phyloP scores from a whole-genome alignment of 2,329 filamentous ascomycete genomes.

The Aaosphaeria pasadenensis region DNA sequence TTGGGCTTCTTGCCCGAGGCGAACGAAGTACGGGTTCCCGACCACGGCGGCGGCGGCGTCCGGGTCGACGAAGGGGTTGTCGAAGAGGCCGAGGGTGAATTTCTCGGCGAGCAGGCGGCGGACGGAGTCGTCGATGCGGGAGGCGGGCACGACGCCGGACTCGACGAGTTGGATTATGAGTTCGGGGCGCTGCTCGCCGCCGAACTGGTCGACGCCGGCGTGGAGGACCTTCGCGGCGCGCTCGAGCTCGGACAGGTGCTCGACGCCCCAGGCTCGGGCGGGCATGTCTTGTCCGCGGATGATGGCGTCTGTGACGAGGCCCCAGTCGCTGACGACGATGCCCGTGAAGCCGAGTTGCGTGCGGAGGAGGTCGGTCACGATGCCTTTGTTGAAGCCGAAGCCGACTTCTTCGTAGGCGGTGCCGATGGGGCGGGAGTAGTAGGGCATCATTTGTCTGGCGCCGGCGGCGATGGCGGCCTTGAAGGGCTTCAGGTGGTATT shows the following conservation, averaged over 20 bases:
- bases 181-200: constrained; percentile 49
- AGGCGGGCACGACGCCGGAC: constrained; percentile 41
- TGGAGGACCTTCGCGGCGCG: constrained; percentile 45
- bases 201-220: constrained; percentile 53
- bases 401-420: constrained; percentile 48
- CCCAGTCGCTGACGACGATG: constrained; percentile 54
- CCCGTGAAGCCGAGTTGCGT: constrained; percentile 50
- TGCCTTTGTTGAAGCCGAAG: constrained; percentile 51
- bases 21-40: constrained; percentile 44
- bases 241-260: constrained; percentile 44
- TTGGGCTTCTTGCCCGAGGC: constrained; percentile 38
- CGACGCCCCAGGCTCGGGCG: constrained; percentile 51
- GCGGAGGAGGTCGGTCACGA: constrained; percentile 50
- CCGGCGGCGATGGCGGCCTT: constrained; percentile 50
- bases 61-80: constrained; percentile 50
- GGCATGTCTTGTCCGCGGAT: constrained; percentile 47
- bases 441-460: constrained; percentile 53
- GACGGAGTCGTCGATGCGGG: constrained; percentile 47
- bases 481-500: constrained; percentile 52
- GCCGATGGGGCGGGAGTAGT: constrained; percentile 49
- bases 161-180: constrained; percentile 49
- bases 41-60: constrained; percentile 42
- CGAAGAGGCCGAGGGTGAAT: constrained; percentile 52
- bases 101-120: constrained; percentile 49
- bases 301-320: constrained; percentile 47